Evolutionary conservation across 2,329 filamentous ascomycete species (phyloP), one percentile per base, ranked within the genome.

Genomic region (Pochonia chlamydosporia): DNA sequence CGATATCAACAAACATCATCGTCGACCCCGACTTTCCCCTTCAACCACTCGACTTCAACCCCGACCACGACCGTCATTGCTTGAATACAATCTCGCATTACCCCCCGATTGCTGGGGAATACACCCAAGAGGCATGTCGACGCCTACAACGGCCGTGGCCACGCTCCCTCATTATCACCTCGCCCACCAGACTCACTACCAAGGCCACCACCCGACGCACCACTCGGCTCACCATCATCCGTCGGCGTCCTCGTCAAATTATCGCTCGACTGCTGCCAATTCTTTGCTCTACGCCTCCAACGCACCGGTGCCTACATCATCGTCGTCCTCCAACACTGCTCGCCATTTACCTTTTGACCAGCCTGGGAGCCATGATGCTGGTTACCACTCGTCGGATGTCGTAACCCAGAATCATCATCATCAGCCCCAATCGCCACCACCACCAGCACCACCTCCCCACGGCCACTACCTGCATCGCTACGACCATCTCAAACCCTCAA

Each of bases 91-190:
- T 7, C 44, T 33, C 44, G 44, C 44, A 8, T 21, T 20, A 13
- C 3, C 40, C 46, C 40, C 28, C 45, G 16, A 39, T 42, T 40
- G 40, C 46, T 37, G 37, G 42, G 47, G 42, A 41, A 48, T 16
- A 24, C 36, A 13, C 23, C 36, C 13, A 18, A 23, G 23, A 45
- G 49, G 53, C 60, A 91, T 92, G 87, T 91, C 87, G 75, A 90
- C 87, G 58, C 87, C 87, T 57, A 89, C 86, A 52, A 86, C 84
- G 61, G 84, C 84, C 60, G 86, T 84, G 65, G 83, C 83, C 61
- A 85, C 83, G 56, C 75, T 88, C 62, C 82, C 83, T 63, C 80
- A 79, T 60, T 82, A 84, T 67, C 79, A 82, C 67, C 76, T 78
- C 44, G 37, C 44, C 33, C 44, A 42, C 28, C 40, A 36, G 36